Evolutionary conservation across 2,329 filamentous ascomycete species (phyloP), one percentile per base, ranked within the genome.

Genomic region (Trichoderma koningiopsis): DNA sequence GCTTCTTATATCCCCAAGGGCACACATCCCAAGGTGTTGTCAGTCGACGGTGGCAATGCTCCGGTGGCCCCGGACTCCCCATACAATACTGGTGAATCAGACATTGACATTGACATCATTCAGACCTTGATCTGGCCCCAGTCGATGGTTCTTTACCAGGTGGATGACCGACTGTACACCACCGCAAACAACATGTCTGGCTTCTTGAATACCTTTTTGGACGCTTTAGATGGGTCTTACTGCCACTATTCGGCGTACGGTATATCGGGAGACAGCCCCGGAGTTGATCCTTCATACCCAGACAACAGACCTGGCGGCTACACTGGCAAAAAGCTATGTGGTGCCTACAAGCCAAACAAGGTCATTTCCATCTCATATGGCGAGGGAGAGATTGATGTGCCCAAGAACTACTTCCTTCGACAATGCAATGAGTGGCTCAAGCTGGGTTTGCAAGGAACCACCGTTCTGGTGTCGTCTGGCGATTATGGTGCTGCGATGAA

Each of bases 51-150:
- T 35, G 83, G 79, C 1, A 74, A 77, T 19, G 77, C 83, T n/a
- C 83, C 84, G 66, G 82, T 78, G 29, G 75, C 74, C 0, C 19
- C 62, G 5, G 14, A 33, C 16, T 72, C 73, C 13, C 70, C 69
- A 14, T 65, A 55, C 37, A 73, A 74, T 49, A 73, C 72, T 14
- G 84, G 83, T 35, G 86, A 88, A 76, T 84, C 84, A 0, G 77
- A 84, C 43, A 80, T 88, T 11, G 85, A 87, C 72, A 84, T 86
- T 67, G 74, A 83, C 68, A 79, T 83, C 31, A 76, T 79, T 19
- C 83, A 83, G 69, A 81, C 84, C 0, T 77, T 87, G 65, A 81
- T 86, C 73, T 86, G 82, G 76, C 85, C 85, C 1, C 84, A 86
- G 72, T 79, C 79, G n/a, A 77, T 82, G 0, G 81, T 82, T 3